These are phyloP conservation scores for Scopulariopsis brevicaulis DNA, from an alignment of 2,329 filamentous ascomycete genomes.

Conservation along the genomic window DNA sequence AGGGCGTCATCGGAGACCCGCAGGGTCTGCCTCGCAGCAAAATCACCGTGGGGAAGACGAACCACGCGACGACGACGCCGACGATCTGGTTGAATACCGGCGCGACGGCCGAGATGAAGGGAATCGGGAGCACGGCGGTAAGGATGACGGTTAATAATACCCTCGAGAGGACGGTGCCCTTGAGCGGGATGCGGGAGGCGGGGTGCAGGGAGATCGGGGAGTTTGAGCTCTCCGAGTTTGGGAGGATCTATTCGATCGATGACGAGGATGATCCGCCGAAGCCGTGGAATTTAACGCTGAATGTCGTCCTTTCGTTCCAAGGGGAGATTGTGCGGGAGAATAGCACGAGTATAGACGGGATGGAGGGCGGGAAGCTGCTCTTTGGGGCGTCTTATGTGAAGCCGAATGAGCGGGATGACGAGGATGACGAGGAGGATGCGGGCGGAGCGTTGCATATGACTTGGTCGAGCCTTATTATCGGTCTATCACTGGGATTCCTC, in stretches of 20 bases:
- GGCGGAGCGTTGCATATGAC: background rate
- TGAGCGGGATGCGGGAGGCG: background rate
- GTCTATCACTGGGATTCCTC: background rate
- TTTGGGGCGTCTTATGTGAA: background rate
- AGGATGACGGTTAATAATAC: conserved; percentile 8
- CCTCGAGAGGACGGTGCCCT: background rate
- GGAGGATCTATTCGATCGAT: background rate
- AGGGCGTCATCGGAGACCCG: background rate
- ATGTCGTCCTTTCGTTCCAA: conserved; percentile 3
- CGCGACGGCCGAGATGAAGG: conserved; percentile 6
- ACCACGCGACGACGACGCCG: conserved; percentile 1
- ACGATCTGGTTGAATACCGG: conserved; percentile 9
- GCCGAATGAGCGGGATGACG: background rate
- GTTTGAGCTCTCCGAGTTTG: conserved; percentile 6
- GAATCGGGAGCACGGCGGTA: conserved; percentile 4
- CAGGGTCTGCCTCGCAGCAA: background rate
- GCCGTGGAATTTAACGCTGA: background rate
- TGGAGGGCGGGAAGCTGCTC: background rate
- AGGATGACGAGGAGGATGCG: background rate
- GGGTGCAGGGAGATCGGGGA: background rate
- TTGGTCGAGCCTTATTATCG: background rate
- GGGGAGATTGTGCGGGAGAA: conserved; percentile 8
- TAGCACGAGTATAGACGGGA: conserved; percentile 3
- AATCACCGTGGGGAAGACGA: background rate
- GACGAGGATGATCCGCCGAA: background rate